Evolutionary conservation across 2,329 filamentous ascomycete species (phyloP), one percentile per base, ranked within the genome.

Genomic region (Sarocladium strictum): DNA sequence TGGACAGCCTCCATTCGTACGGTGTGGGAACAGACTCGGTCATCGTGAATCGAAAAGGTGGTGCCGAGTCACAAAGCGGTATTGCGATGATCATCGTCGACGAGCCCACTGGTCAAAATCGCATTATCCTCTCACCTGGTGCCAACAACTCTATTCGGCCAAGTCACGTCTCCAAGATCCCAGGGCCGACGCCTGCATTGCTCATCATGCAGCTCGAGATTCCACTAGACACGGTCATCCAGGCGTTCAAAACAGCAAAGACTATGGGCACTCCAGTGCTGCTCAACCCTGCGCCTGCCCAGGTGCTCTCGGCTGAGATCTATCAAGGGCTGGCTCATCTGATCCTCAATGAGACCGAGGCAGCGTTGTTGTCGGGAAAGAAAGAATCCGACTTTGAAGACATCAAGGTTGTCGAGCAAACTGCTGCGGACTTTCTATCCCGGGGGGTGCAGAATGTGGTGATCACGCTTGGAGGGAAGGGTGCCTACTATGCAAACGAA

Each of bases 311-410:
- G 0, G 73, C 77, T 2, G 74, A 80, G 37, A 78, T 78, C 2
- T 88, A 83, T 59, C 59, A 68, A 11, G 76, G 76, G 1, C 74
- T 91, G 4, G 77, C 79, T 17, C 85, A 89, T 62, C 71, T 91
- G 23, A 79, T 91, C 47, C 75, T 91, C 62, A 91, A 92, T 61
- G 87, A 91, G 67, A 87, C 80, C 2, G 87, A 91, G 71, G 84
- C 86, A 5, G 78, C 80, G 12, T 76, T 87, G 29, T 75, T 89
- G 56, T 79, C 77, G 1, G 76, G 74, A 0, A 66, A 64, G 35
- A 57, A 61, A 17, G 61, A 64, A 37, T 24, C 66, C 12, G 69
- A 65, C 1, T 63, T 76, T 10, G 66, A 72, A 47, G 63, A 61
- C 0, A 62, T 66, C 21, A 66, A 65, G 35, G 64, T 68, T 12